A percentile compares a stretch with the other conserved stretches of the same genome.
These are phyloP conservation scores for Tardiomyces blankii DNA, from an alignment of 1,139 yeast genomes.

Conservation along the genomic window DNA sequence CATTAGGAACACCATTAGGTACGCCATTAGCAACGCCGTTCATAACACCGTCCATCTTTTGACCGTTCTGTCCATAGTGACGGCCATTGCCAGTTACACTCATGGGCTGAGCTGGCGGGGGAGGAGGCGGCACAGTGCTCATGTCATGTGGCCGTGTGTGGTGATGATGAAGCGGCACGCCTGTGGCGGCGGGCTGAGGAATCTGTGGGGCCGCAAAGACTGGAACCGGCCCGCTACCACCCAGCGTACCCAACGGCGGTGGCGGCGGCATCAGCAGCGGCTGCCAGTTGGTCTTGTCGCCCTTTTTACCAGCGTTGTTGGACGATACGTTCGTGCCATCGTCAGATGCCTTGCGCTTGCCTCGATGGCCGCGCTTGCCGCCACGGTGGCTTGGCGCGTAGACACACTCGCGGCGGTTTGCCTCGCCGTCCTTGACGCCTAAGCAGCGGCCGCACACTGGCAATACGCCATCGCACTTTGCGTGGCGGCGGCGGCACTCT, in stretches of 20 bases:
- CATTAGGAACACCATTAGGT: too few relatives aligned
- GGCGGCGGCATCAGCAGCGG: background rate
- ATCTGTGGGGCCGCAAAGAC: background rate
- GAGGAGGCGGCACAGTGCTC: background rate
- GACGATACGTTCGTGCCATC: background rate
- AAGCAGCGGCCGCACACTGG: background rate
- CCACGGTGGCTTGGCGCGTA: background rate
- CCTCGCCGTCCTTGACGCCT: background rate
- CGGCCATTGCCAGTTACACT: too few relatives aligned
- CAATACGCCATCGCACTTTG: background rate
- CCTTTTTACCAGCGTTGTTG: too few relatives aligned
- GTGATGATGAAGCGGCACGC: background rate
- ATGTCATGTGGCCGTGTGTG: background rate
- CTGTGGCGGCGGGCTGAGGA: background rate
- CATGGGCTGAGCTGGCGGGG: too few relatives aligned
- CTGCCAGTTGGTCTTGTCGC: background rate
- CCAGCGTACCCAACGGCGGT: background rate
- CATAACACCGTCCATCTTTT: too few relatives aligned
- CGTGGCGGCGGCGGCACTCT: conserved; percentile 1
- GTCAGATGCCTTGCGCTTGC: background rate
- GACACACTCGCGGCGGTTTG: background rate
- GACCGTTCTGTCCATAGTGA: too few relatives aligned
- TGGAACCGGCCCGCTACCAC: too few relatives aligned
- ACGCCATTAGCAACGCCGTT: too few relatives aligned
- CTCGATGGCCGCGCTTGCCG: background rate